Evolutionary conservation across 345 rosid species (phyloP).

Genomic region (Hibiscus mutabilis): DNA sequence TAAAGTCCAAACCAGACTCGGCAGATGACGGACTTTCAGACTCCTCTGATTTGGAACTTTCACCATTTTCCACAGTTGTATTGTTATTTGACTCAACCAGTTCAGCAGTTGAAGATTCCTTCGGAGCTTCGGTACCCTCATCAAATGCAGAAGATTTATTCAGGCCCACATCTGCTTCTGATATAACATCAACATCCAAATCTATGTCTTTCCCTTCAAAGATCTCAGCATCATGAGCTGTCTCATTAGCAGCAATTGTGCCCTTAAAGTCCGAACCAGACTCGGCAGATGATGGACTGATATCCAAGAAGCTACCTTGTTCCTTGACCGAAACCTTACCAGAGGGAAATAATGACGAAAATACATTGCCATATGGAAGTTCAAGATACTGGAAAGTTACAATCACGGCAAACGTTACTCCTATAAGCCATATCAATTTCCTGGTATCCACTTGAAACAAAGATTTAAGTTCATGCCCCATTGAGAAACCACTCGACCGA

Average conservation of each 20-base stretch:
- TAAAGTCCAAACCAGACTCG: background rate
- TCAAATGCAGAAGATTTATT: slow-evolving; percentile 20
- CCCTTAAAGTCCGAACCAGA: slow-evolving; percentile 24
- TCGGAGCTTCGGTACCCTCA: slow-evolving; percentile 6
- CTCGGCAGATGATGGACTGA: slow-evolving; percentile 6
- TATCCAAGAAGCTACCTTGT: slow-evolving; percentile 12
- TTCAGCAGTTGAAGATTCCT: slow-evolving; percentile 19
- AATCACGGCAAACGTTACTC: slow-evolving; percentile 31
- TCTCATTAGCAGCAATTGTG: slow-evolving; percentile 16
- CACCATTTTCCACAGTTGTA: background rate
- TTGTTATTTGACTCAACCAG: slow-evolving; percentile 10
- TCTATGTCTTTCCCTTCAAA: slow-evolving; percentile 19
- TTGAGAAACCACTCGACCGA: slow-evolving; percentile 12
- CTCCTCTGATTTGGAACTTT: slow-evolving; percentile 17
- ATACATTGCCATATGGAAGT: slow-evolving; percentile 43
- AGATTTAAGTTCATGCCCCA: slow-evolving; percentile 47
- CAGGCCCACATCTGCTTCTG: slow-evolving; percentile 11
- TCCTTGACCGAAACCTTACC: slow-evolving; percentile 28
- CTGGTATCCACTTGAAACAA: slow-evolving; percentile 36
- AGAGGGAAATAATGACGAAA: slow-evolving; percentile 39
- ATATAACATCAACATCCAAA: slow-evolving; percentile 18
- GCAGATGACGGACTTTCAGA: background rate
- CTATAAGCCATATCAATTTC: slow-evolving; percentile 45
- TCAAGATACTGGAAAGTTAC: slow-evolving; percentile 49
- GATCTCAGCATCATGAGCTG: slow-evolving; percentile 7